These are phyloP conservation scores for Fraxinus pennsylvanica DNA, from an alignment of 257 asterid genomes.

Conservation along the genomic window DNA sequence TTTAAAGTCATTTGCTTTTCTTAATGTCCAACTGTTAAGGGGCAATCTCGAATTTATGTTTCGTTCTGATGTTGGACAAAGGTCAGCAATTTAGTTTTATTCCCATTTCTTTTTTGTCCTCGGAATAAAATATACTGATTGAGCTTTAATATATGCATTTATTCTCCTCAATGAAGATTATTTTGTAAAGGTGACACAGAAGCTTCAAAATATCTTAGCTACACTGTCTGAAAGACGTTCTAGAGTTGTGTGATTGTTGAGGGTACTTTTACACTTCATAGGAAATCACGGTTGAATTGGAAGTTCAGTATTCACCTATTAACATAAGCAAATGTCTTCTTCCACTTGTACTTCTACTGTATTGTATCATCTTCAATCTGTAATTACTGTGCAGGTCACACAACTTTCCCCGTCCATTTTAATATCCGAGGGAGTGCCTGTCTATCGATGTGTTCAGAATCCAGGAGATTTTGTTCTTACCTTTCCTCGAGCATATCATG, in stretches of 20 bases:
- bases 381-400: conserved; percentile 69
- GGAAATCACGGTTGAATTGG: conserved; percentile 1
- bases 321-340: neutral
- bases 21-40: neutral
- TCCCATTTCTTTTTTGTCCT: neutral
- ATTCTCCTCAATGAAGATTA: neutral
- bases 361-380: neutral
- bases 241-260: neutral
- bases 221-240: neutral
- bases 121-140: neutral
- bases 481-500: conserved; percentile 98
- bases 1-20: neutral
- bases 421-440: conserved; percentile 80
- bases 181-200: neutral
- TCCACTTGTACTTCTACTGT: neutral
- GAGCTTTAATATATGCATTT: neutral
- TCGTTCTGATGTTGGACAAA: neutral
- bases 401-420: conserved; percentile 90
- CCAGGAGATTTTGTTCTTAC: conserved; percentile 96
- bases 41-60: neutral
- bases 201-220: neutral
- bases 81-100: neutral
- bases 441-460: conserved; percentile 87
- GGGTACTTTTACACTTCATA: neutral
- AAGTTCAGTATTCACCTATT: neutral